Conservation (phyloP, 352 stramenopile species). For the Phytopythium boreale region DNA sequence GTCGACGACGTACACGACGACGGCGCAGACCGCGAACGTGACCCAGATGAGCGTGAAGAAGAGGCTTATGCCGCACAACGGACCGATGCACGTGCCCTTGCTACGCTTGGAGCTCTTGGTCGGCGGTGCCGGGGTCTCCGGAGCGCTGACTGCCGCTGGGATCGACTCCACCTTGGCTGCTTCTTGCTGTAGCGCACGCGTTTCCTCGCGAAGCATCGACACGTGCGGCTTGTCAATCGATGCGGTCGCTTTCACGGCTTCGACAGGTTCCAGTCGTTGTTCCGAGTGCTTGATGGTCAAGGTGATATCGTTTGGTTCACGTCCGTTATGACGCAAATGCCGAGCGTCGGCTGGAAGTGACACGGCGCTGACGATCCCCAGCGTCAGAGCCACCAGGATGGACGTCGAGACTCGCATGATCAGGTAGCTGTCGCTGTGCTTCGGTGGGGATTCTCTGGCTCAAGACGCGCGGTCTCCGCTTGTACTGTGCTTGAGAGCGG, state of each 20-base stretch:
- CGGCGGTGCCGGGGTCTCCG: background rate
- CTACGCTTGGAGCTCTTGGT: background rate
- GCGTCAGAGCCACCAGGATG: background rate
- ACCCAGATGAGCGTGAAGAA: constrained; percentile 36
- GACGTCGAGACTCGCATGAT: background rate
- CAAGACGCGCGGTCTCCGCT: background rate
- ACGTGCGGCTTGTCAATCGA: background rate
- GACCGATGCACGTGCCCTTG: constrained; percentile 23
- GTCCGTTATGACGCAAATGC: background rate
- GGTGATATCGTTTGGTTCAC: background rate
- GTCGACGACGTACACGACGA: constrained; percentile 38
- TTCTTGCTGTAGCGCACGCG: background rate
- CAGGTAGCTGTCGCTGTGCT: background rate
- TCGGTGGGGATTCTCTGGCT: background rate
- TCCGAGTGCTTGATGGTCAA: constrained; percentile 1
- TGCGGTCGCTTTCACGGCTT: no score
- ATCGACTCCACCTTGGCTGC: background rate
- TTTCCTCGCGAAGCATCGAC: background rate
- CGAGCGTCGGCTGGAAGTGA: background rate
- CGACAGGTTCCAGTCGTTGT: background rate
- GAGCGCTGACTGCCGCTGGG: background rate
- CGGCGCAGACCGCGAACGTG: constrained; percentile 30
- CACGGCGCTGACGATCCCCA: background rate
- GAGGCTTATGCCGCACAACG: constrained; percentile 32
- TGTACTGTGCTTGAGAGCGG: background rate